Conservation (phyloP, 208 protist genomes). For the Herpetomonas tarakana region DNA sequence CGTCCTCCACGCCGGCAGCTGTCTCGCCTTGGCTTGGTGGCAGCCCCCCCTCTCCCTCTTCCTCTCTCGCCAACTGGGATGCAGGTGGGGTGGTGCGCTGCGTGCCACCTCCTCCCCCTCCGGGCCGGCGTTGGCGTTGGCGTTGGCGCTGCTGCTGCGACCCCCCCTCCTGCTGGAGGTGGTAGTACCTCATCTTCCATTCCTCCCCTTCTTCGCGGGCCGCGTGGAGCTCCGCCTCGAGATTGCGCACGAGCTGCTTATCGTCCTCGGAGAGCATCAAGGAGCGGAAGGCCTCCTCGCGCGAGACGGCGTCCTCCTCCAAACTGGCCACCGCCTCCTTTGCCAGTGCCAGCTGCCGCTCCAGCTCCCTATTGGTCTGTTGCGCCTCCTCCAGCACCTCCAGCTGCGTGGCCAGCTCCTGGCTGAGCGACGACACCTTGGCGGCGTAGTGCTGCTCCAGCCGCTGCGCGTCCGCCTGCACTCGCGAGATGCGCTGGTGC, state of each 20-base stretch:
- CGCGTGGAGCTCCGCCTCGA: slow-evolving; percentile 43
- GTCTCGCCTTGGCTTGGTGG: neutral
- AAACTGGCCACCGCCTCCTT: slow-evolving; percentile 30
- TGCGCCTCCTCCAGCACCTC: slow-evolving; percentile 26
- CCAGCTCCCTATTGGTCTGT: slow-evolving; percentile 13
- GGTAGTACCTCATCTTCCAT: slow-evolving; percentile 43
- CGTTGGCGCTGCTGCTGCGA: slow-evolving; percentile 7
- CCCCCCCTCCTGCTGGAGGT: slow-evolving; percentile 1
- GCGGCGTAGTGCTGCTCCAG: slow-evolving; percentile 40
- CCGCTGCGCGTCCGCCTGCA: slow-evolving; percentile 43
- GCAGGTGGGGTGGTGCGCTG: too few species aligned
- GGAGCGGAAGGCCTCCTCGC: slow-evolving; percentile 60
- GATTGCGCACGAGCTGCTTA: slow-evolving; percentile 40
- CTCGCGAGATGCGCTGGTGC: slow-evolving; percentile 32
- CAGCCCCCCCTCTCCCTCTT: too few species aligned
- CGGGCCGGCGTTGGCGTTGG: neutral
- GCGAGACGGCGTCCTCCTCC: slow-evolving; percentile 54
- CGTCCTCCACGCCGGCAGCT: neutral
- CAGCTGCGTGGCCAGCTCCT: slow-evolving; percentile 44
- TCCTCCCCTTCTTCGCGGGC: slow-evolving; percentile 45
- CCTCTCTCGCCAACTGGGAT: too few species aligned
- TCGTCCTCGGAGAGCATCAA: slow-evolving; percentile 69
- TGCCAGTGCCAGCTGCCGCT: slow-evolving; percentile 22
- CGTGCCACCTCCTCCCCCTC: too few species aligned
- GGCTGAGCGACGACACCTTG: slow-evolving; percentile 44